Evolutionary conservation across 169 alveolate species (phyloP), one percentile per base, ranked within the genome.

Genomic region (Plasmodium malariae): DNA sequence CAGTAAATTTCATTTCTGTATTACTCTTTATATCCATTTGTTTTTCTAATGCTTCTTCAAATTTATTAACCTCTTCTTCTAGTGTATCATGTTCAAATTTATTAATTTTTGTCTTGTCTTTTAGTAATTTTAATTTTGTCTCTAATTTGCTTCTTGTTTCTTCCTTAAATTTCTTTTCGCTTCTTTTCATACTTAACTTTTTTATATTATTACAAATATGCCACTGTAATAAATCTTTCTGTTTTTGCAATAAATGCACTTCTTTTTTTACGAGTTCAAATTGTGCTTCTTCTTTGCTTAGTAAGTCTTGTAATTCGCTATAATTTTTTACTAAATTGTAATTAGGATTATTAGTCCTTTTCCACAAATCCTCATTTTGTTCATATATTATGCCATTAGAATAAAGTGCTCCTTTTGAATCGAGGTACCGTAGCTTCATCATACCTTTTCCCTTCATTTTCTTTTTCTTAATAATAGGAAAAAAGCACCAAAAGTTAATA

Each of bases 141-240:
- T 83, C 91, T 43, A 83, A 45, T 45, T 83, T 68, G 49, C 36
- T 65, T 36, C 36, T 65, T 48, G 60, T 21, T 40, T 68, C 73
- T 24, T 49, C 71, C 17, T 83, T 67, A 57, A 36, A 67, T 67
- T 67, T 51, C n/a, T 55, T 49, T 54, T 83, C 91, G 43, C 91
- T 68, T 54, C 85, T 83, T 54, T 67, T 54, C 85, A 83, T 67
- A 51, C 85, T 83, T 68, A 83, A 48, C 34, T 67, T 83, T 67
- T 65, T 83, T 51, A 54, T 54, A 36, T 68, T 54, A 21, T 83
- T 83, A 36, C 89, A 76, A 21, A 76, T 45, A 51, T 76, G 74
- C 89, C 89, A 76, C 69, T 76, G 67, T 34, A 76, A 55, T 30
- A 83, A 43, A 28, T 65, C 91, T 57, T 71, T 83, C 70, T 65